A percentile compares a stretch with the other conserved stretches of the same genome.
These are phyloP conservation scores for Trichoderma sp. DNA, from an alignment of 2,329 filamentous ascomycete species.

Conservation along the genomic window DNA sequence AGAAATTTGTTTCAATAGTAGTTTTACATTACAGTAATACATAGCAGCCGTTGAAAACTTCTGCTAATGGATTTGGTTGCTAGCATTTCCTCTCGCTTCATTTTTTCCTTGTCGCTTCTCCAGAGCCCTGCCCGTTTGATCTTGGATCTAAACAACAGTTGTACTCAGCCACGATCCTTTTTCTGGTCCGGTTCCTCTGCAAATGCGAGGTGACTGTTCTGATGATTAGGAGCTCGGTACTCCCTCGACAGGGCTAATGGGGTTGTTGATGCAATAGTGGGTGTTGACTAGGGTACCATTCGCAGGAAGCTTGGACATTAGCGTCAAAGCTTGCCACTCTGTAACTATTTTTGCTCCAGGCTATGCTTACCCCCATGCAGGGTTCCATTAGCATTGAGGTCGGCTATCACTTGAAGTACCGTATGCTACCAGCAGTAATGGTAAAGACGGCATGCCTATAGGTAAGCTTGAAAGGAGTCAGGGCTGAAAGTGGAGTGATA, in stretches of 20 bases:
- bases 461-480: not conserved
- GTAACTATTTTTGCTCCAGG: constrained; percentile 8
- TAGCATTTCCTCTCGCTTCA: not conserved
- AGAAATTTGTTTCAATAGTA: not conserved
- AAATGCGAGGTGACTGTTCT: not conserved
- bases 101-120: not conserved
- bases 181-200: not conserved
- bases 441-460: not conserved
- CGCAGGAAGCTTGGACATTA: not conserved
- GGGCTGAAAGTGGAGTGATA: not conserved
- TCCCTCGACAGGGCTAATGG: not conserved
- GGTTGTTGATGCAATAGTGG: not conserved
- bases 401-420: not conserved
- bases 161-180: not conserved
- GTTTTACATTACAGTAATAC: not conserved
- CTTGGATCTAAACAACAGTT: not conserved
- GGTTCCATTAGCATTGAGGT: not conserved
- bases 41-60: not conserved
- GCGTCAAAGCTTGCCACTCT: not conserved
- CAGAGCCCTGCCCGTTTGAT: not conserved
- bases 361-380: constrained; percentile 6
- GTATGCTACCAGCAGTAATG: not conserved
- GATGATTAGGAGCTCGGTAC: not conserved
- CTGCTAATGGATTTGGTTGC: not conserved
- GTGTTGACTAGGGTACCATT: not conserved